Conservation (phyloP, 495 filamentous ascomycete genomes). For the Letharia columbiana region DNA sequence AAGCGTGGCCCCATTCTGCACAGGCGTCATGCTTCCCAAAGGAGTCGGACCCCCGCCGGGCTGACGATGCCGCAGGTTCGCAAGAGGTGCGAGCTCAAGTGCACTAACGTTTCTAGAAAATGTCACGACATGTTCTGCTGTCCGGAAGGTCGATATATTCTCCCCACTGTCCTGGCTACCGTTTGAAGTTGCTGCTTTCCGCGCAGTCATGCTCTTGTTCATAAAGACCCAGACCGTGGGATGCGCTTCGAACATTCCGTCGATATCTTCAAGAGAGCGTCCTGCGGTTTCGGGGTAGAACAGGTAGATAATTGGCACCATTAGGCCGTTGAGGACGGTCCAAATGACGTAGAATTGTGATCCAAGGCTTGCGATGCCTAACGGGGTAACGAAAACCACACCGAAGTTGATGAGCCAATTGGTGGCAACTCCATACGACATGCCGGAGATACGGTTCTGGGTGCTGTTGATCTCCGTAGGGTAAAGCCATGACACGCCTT, state of each 20-base stretch:
- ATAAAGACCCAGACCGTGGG: conserved; percentile 17
- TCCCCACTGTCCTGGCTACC: not conserved
- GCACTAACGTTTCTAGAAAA: not conserved
- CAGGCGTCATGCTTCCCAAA: not conserved
- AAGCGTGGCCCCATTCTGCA: not conserved
- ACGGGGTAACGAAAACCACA: conserved; percentile 52
- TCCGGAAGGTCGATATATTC: not conserved
- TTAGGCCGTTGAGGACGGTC: conserved; percentile 47
- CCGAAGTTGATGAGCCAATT: conserved; percentile 47
- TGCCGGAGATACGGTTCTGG: conserved; percentile 6
- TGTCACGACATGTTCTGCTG: not conserved
- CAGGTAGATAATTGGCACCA: conserved; percentile 51
- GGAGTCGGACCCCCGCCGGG: not conserved
- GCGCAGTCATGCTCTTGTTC: conserved; percentile 12
- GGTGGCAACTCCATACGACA: conserved; percentile 13
- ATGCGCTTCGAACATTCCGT: conserved; percentile 20
- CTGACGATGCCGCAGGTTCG: conserved; percentile 1
- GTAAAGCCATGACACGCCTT: conserved; percentile 29
- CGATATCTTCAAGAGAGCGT: conserved; percentile 27
- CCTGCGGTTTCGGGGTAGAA: conserved; percentile 46
- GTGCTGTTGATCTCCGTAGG: conserved; percentile 23
- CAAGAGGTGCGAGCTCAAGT: not conserved
- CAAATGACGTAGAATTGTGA: conserved; percentile 58
- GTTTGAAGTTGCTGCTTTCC: not conserved
- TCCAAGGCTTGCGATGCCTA: conserved; percentile 46